phyloP scores from a whole-genome alignment of 2,329 filamentous ascomycete genomes.

The Exophiala lecanii-corni region DNA sequence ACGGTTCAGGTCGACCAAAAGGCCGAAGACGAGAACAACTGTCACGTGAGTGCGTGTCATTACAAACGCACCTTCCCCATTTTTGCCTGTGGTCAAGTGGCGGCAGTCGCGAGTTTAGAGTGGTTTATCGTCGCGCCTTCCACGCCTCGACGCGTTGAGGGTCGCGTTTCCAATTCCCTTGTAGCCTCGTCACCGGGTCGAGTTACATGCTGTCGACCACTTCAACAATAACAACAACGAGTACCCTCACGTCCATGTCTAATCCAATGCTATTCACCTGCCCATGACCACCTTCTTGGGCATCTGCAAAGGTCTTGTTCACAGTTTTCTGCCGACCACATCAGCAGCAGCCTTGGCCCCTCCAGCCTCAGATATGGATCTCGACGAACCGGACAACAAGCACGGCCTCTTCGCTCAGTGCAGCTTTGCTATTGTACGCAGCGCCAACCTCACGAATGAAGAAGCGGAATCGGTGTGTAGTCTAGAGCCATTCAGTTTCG shows the following conservation, averaged over 20 bases:
- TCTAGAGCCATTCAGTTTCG: not conserved
- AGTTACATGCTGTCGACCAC: too few species aligned
- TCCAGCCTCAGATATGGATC: slow-evolving; percentile 9
- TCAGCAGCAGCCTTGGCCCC: not conserved
- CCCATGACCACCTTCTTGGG: slow-evolving; percentile 13
- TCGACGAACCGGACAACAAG: slow-evolving; percentile 5
- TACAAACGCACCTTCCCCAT: not conserved
- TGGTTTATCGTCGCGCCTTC: too few species aligned
- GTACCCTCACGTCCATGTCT: too few species aligned
- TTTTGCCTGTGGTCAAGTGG: not conserved
- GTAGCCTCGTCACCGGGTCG: too few species aligned
- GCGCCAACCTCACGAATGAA: slow-evolving; percentile 36
- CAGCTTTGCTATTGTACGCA: slow-evolving; percentile 43
- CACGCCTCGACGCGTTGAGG: too few species aligned
- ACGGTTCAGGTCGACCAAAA: too few species aligned
- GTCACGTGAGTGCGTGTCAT: too few species aligned
- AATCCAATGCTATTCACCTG: too few species aligned
- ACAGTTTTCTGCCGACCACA: slow-evolving; percentile 14
- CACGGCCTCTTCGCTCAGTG: slow-evolving; percentile 41
- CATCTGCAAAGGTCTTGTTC: slow-evolving; percentile 13
- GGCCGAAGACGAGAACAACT: too few species aligned
- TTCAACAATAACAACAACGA: too few species aligned
- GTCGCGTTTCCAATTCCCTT: too few species aligned
- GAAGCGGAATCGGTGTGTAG: slow-evolving; percentile 41
- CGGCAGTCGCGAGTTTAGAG: too few species aligned